Percentiles rank a stretch among this genome's conserved stretches.
phyloP scores from a whole-genome alignment of 805 yeast genomes.

The Yarrowia porcina region DNA sequence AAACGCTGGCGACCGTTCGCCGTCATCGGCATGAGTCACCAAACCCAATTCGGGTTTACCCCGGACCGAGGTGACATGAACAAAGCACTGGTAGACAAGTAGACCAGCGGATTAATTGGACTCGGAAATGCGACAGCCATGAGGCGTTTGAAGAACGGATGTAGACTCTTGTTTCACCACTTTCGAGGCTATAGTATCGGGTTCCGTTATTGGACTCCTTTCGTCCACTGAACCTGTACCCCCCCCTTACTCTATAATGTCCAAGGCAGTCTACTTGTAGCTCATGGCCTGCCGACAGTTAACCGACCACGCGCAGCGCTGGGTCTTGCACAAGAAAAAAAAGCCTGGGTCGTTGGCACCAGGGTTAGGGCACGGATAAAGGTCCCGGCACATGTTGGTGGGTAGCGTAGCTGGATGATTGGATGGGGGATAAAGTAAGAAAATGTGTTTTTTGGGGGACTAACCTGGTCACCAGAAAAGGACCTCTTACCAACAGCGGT shows the following conservation, averaged over 20 bases:
- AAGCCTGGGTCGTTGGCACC: not conserved
- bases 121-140: too few relatives aligned
- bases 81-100: not conserved
- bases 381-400: not conserved
- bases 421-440: not conserved
- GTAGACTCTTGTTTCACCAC: too few relatives aligned
- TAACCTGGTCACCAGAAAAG: too few relatives aligned
- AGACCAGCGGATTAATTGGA: not conserved
- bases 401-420: not conserved
- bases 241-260: too few relatives aligned
- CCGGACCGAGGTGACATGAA: conserved; percentile 25
- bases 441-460: too few relatives aligned
- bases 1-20: not conserved
- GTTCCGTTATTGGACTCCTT: too few relatives aligned
- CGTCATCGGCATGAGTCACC: conserved; percentile 24
- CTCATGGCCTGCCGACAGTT: conserved; percentile 11
- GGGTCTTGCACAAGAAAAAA: not conserved
- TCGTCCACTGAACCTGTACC: too few relatives aligned
- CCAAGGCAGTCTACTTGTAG: not conserved
- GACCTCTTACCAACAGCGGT: too few relatives aligned
- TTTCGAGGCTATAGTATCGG: too few relatives aligned
- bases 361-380: conserved; percentile 17
- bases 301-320: conserved; percentile 1
- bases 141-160: too few relatives aligned
- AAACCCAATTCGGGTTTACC: conserved; percentile 24